These are phyloP conservation scores for Cymbopogon flexuosus DNA, from an alignment of 202 grass and related monocot species.

Conservation along the genomic window DNA sequence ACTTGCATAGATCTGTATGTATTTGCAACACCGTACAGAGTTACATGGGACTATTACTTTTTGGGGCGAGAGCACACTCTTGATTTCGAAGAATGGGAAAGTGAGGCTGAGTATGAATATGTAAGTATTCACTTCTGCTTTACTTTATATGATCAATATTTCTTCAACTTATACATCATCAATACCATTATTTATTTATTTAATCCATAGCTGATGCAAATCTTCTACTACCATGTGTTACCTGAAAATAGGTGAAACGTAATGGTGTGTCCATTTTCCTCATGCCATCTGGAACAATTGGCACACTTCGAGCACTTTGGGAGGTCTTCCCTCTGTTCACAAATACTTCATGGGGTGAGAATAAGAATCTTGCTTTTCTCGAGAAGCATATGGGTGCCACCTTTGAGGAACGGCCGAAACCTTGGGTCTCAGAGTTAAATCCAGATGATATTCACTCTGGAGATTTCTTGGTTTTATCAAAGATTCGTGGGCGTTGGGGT, in stretches of 20 bases:
- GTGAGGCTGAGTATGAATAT: conserved; percentile 83
- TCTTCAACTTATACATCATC: neutral
- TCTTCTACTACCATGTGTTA: conserved; percentile 18
- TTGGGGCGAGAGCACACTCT: conserved; percentile 85
- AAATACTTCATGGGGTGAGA: conserved; percentile 86
- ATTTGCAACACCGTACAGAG: conserved; percentile 87
- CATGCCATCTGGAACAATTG: conserved; percentile 94
- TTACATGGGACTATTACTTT: conserved; percentile 96
- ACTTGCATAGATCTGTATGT: conserved; percentile 93
- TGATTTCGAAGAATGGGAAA: conserved; percentile 87
- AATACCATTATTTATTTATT: neutral
- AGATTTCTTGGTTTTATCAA: conserved; percentile 84
- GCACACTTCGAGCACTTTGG: conserved; percentile 86
- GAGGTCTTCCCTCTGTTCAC: conserved; percentile 92
- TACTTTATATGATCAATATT: neutral
- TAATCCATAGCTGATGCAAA: neutral
- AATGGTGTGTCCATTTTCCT: conserved; percentile 92
- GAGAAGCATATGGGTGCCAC: conserved; percentile 91
- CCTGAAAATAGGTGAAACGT: conserved; percentile 66
- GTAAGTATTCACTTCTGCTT: conserved; percentile 45
- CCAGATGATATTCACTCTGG: conserved; percentile 80
- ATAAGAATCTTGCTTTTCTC: conserved; percentile 77
- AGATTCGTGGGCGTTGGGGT: conserved; percentile 90
- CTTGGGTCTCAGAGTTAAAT: conserved; percentile 85
- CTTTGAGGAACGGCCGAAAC: conserved; percentile 77